Base-by-base conservation (phyloP, 345 rosid species). In the Acer negundo region DNA sequence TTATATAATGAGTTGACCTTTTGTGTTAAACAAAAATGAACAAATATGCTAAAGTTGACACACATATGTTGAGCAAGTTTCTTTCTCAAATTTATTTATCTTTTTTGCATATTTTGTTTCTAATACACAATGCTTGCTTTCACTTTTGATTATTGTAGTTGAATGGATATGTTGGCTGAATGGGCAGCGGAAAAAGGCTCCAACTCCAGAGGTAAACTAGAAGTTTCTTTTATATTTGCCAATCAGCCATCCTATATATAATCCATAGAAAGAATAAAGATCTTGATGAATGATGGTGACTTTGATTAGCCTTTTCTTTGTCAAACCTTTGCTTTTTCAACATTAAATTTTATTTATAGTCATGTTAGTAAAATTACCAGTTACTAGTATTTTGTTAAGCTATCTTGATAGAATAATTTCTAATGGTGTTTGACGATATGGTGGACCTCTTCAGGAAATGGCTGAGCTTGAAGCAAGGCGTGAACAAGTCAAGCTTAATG, bases 121-220 rank as follows among this genome's bases (percentile, higher is more conserved):
- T 51, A 49, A 23, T 67, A 10, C 63, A 17, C 20, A 77, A 69
- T 74, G 62, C 58, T 73, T 72, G 26, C 47, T 35, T 75, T 23
- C 40, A 16, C 69, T 81, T 24, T 79, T 72, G 69, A 73, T 61
- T 79, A 13, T 71, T 90, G 89, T 77, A 93, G 99, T 90, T 87
- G 99, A 96, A 86, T 96, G 98, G 99, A 96, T 96, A 79, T 91
- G 97, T 85, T 96, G 98, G 99, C 86, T 94, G 82, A 94, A 92
- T 63, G 98, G 98, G 67, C 99, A 96, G 88, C 90, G 97, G 4
- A 96, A 90, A 83, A 86, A 53, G 64, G 93, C 97, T 84, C 97
- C 98, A 13, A 86, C 98, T 68, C 88, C 88, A 4, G 95, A 92
- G 94, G 98, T 92, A 88, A 83, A 42, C 76, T 72, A 19, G 73